Evolutionary conservation across 768 basidiomycete species (phyloP).

Genomic region (Termitomyces eurrhizus): DNA sequence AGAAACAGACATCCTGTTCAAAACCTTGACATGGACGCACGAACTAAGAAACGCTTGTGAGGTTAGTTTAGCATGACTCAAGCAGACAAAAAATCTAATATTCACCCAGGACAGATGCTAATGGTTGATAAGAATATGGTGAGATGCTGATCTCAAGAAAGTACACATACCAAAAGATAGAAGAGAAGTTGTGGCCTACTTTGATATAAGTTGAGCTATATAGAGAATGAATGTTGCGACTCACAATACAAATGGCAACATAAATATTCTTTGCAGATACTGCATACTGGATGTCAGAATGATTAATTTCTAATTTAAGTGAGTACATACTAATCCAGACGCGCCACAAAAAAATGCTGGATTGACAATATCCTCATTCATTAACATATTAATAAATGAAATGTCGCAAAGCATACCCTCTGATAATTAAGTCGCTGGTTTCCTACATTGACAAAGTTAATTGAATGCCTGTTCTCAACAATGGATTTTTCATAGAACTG

Average conservation of each 20-base stretch:
- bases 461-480: background rate
- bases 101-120: background rate
- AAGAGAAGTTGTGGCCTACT: background rate
- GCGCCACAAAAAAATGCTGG: slow-evolving; percentile 9
- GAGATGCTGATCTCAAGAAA: background rate
- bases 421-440: slow-evolving; percentile 7
- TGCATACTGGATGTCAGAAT: background rate
- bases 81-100: too few relatives aligned
- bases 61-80: background rate
- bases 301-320: background rate
- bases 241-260: background rate
- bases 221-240: background rate
- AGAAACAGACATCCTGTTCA: background rate
- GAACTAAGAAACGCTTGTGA: background rate
- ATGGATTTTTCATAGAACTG: background rate
- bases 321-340: slow-evolving; percentile 8
- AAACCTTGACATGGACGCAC: background rate
- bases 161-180: background rate
- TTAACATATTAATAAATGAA: background rate
- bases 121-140: background rate
- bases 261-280: background rate
- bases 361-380: too few relatives aligned
- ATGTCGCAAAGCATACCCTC: slow-evolving; percentile 7
- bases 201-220: background rate
- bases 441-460: background rate